Evolutionary conservation across 2,329 filamentous ascomycete genomes (phyloP), one percentile per base, ranked within the genome.

Genomic region (Dactylellina haptotyla): DNA sequence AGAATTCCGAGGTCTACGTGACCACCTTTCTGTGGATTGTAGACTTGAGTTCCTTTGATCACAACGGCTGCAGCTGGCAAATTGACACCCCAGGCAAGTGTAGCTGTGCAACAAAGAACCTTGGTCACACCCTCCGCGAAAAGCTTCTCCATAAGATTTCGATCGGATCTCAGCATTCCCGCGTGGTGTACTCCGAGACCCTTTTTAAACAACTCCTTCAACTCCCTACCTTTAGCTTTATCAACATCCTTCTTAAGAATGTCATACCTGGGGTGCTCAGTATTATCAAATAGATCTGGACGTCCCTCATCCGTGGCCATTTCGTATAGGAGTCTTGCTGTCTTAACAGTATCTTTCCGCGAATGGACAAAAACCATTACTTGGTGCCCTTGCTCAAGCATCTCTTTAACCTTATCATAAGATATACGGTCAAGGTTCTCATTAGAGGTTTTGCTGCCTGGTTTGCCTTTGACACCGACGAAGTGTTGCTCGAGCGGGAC

Each of bases 331-430:
- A 90, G 92, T 76, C 91, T 90, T 48, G 95, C 93, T 0, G 94
- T 96, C 75, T 90, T 87, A 76, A 96, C 88, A 0, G 96, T 99
- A 77, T 99, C 96, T 79, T 96, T 93, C 25, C 95, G 87, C 0
- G 94, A 97, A 80, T 99, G 96, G 9, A 99, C 96, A 80, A 99
- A 99, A 0, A 99, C 94, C 96, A 99, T 99, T 76, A 99, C 87
- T 80, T 99, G 95, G 78, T 99, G 95, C n/a, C 91, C 93, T 69
- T 85, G 84, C 79, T 93, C 88, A 2, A 99, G 84, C 93, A 99
- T 97, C 58, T 95, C 90, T 77, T 89, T 90, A 50, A 97, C 93
- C 80, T 99, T 99, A 76, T 98, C 93, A 79, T 96, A 99, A 0
- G 92, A 88, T 1, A 92, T 89, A 23, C 85, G 85, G 77, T 99